phyloP scores from a whole-genome alignment of 306 rosid species.

The Dalbergia cochinchinensis region DNA sequence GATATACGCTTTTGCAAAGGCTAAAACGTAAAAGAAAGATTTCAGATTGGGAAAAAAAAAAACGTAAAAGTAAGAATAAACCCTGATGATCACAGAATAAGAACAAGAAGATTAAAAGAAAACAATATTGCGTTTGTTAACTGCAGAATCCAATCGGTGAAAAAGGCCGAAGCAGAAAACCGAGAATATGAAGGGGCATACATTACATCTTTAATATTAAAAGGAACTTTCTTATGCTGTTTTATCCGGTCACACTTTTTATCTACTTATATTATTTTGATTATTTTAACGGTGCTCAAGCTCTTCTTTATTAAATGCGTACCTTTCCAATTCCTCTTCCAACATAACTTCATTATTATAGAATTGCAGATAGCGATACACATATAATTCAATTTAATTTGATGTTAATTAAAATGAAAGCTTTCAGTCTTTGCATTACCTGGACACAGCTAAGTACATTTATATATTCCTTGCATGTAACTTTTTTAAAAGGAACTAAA shows the following conservation, averaged over 20 bases:
- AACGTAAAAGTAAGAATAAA: constrained; percentile 14
- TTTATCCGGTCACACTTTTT: constrained; percentile 12
- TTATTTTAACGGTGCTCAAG: constrained; percentile 33
- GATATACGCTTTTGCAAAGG: not conserved
- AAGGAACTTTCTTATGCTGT: not conserved
- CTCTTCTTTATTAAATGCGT: not conserved
- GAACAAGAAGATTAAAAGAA: not conserved
- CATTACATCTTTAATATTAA: not conserved
- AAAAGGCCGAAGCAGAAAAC: constrained; percentile 12
- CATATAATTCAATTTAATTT: too few relatives aligned
- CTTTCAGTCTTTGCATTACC: not conserved
- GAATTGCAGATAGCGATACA: not conserved
- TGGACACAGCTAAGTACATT: not conserved
- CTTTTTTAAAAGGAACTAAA: too few relatives aligned
- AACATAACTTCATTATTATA: not conserved
- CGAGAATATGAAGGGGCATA: not conserved
- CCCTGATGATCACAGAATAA: not conserved
- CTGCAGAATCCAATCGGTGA: constrained; percentile 2
- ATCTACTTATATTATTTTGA: constrained; percentile 8
- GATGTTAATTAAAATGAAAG: not conserved
- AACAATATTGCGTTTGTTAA: not conserved
- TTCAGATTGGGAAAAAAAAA: not conserved
- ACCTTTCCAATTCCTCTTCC: not conserved
- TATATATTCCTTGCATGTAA: not conserved
- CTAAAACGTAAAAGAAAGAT: too few relatives aligned